Percentiles rank a stretch among this genome's conserved stretches.
phyloP scores from a whole-genome alignment of 495 filamentous ascomycete species.

The Aspergillus sclerotiicarbonarius region DNA sequence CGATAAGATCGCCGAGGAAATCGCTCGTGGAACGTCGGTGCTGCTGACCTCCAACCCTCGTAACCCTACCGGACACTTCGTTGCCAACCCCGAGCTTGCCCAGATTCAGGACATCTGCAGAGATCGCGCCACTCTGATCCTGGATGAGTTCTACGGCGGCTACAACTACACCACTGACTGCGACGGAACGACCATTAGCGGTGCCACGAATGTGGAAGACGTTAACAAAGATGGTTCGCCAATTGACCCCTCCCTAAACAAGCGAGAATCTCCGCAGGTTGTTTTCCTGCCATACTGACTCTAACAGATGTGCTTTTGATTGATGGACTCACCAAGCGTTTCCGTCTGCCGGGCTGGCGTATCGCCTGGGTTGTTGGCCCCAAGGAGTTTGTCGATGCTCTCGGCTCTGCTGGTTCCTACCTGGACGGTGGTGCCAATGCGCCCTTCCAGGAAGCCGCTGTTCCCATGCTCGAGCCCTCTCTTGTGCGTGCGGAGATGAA shows the following conservation, averaged over 20 bases:
- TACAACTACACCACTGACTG: constrained; percentile 93
- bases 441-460: constrained; percentile 91
- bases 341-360: constrained; percentile 94
- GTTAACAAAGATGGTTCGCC: constrained; percentile 60
- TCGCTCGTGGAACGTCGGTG: constrained; percentile 80
- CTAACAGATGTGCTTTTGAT: constrained; percentile 79
- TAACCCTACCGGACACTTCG: constrained; percentile 89
- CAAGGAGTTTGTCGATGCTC: constrained; percentile 93
- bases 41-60: constrained; percentile 95
- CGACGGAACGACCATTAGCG: constrained; percentile 82
- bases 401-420: constrained; percentile 89
- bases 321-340: constrained; percentile 94
- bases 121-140: constrained; percentile 83
- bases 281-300: constrained; percentile 33
- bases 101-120: constrained; percentile 91
- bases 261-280: neutral
- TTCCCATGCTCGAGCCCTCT: constrained; percentile 83
- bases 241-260: neutral
- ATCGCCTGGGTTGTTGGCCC: constrained; percentile 95
- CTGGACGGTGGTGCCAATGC: constrained; percentile 95
- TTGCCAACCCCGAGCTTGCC: constrained; percentile 74
- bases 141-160: constrained; percentile 95
- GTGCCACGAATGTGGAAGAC: constrained; percentile 77
- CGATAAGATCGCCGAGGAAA: constrained; percentile 87
- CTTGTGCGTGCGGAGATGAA: constrained; percentile 85